phyloP scores from a whole-genome alignment of 108 stramenopile genomes.

The Hondaea fermentalgiana region DNA sequence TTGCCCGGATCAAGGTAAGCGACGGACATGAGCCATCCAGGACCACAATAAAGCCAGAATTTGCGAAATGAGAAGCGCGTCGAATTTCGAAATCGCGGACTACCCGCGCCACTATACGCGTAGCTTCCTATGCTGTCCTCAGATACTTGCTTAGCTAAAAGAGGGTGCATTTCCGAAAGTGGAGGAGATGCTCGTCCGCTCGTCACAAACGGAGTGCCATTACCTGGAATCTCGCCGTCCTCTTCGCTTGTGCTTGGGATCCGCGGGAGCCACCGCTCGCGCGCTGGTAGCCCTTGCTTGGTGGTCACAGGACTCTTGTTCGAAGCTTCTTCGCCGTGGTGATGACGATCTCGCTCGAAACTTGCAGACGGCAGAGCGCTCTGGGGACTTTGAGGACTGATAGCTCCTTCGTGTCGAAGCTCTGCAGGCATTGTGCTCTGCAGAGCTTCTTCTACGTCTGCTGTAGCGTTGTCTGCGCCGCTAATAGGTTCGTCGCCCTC shows the following conservation, averaged over 20 bases:
- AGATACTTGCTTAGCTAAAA: neutral
- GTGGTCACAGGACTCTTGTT: too few relatives aligned
- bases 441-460: neutral
- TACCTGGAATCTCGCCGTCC: neutral
- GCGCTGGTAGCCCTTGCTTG: too few relatives aligned
- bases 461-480: neutral
- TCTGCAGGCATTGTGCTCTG: too few relatives aligned
- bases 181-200: too few relatives aligned
- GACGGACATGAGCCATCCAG: slow-evolving; percentile 63
- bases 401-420: too few relatives aligned
- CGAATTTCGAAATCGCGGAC: neutral
- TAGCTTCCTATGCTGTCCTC: neutral
- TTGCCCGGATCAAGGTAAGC: slow-evolving; percentile 77
- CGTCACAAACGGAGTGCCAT: neutral
- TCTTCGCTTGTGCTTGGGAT: neutral
- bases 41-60: slow-evolving; percentile 34
- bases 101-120: neutral
- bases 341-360: too few relatives aligned
- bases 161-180: neutral
- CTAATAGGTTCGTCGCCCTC: neutral
- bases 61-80: slow-evolving; percentile 30
- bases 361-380: too few relatives aligned
- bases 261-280: neutral
- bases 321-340: too few relatives aligned
- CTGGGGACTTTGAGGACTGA: too few relatives aligned